Evolutionary conservation across 2,329 filamentous ascomycete genomes (phyloP), one percentile per base, ranked within the genome.

Genomic region (Colletotrichum simmondsii): DNA sequence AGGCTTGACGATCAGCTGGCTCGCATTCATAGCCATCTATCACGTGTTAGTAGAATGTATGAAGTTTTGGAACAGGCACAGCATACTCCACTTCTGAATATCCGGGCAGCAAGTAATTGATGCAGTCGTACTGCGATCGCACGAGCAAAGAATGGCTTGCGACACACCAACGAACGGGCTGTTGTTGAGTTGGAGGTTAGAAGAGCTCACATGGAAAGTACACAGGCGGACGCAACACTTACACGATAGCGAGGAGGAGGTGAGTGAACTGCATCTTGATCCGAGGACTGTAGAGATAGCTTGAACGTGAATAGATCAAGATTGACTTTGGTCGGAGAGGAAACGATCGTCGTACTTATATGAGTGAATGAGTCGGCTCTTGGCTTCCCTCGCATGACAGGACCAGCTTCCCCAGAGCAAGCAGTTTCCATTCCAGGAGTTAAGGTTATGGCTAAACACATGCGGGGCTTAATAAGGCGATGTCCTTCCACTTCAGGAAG

Each of bases 141-240:
- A 68, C 14, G 52, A 68, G 35, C 66, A 68, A 10, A 68, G 26
- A 12, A 61, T 16, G 5, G 66, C 66, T 32, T 49, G 5, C 5
- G 66, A 68, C n/a, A 37, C 59, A n/a, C 66, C 59, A 35, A 68
- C 58, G 14, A 68, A 22, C 8, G 66, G 66, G 30, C 49, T 56
- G 6, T 19, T n/a, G 6, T 49, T n/a, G 19, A 49, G 42, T 49
- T 42, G 16, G 37, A 16, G 5, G 42, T 49, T 19, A 49, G 42
- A 49, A 4, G 19, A n/a, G 19, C 42, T 49, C 42, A 19, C 19
- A 49, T 49, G 42, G 19, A 49, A 19, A 16, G 7, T 19, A n/a
- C 8, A 19, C 42, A n/a, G 5, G 19, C 42, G 35, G 12, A 42
- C 19, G 42, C 42, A n/a, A n/a, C 19, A 49, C 42, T 49, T 49